Evolutionary conservation across 129 eudicot genomes (phyloP), one percentile per base, ranked within the genome.

Genomic region (Artemisia argyi): DNA sequence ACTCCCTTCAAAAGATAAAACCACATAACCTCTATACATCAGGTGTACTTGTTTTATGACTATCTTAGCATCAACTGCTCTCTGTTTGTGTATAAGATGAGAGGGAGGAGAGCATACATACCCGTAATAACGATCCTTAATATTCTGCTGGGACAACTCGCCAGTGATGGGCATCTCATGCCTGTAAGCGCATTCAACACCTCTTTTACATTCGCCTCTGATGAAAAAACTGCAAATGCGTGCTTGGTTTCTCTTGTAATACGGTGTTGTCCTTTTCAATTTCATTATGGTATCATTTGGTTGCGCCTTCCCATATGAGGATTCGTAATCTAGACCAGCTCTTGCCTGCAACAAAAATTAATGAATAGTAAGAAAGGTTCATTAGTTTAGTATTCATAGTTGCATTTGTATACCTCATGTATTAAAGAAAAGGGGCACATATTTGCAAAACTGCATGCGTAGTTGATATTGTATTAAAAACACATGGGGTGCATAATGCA

Each of bases 81-180:
- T 32, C 7, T 32, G 42, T 32, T 0, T 32, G 42, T 0, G 6
- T 32, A 32, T 7, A 32, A 28, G 32, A 28, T 32, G 7, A 32
- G 42, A 32, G 7, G 42, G 7, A 32, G 42, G 7, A 32, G 7
- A 4, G 42, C 6, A 7, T 32, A 50, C 86, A 26, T 86, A 86
- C 96, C 92, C 92, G 48, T 86, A 84, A 73, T 84, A 86, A 72
- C 96, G 90, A 49, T 86, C 92, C 63, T 84, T 86, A 19, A 89
- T 86, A 42, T 84, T 86, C n/a, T 86, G 90, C 48, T 89, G 85
- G 12, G 90, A 81, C 47, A 89, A 68, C 44, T 84, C 89, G 3
- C 92, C n/a, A 7, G 80, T 79, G 16, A 69, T 86, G 6, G 92
- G 90, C n/a, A 89, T 89, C 77, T 86, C 92, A 18, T 89, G 92